Percentiles rank a stretch among this genome's conserved stretches.
These are phyloP conservation scores for Sphaerulina vaccinii DNA, from an alignment of 2,329 filamentous ascomycete species.

Conservation along the genomic window DNA sequence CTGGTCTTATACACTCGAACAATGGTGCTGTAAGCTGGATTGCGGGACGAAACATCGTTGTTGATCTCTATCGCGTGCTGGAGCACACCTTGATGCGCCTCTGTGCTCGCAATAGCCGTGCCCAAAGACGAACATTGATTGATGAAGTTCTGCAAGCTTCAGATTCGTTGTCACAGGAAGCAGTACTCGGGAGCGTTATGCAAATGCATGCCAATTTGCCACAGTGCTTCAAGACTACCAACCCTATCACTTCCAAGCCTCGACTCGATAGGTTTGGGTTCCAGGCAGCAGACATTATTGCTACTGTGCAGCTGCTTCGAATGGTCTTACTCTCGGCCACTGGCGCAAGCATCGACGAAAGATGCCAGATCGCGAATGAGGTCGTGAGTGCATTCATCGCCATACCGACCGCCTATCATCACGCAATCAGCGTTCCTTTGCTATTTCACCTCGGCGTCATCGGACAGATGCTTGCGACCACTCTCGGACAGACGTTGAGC, in stretches of 20 bases:
- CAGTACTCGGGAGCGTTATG: conserved; percentile 14
- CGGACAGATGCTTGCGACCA: conserved; percentile 46
- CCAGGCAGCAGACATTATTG: conserved; percentile 48
- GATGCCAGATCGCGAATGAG: conserved; percentile 46
- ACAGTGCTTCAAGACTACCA: conserved; percentile 22
- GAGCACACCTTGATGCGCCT: conserved; percentile 43
- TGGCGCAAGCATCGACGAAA: conserved; percentile 42
- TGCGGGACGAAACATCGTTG: conserved; percentile 58
- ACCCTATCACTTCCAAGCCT: conserved; percentile 35
- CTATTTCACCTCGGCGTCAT: conserved; percentile 50
- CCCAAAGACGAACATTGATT: conserved; percentile 11
- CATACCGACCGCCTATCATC: conserved; percentile 45
- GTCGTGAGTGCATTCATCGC: conserved; percentile 44
- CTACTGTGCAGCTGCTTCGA: conserved; percentile 45
- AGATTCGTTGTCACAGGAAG: conserved; percentile 12
- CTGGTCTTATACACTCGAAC: conserved; percentile 6
- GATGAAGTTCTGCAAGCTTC: conserved; percentile 8
- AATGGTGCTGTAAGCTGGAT: conserved; percentile 44
- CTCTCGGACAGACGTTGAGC: conserved; percentile 44
- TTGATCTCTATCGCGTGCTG: conserved; percentile 54
- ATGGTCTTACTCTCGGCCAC: conserved; percentile 47
- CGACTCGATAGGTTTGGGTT: conserved; percentile 38
- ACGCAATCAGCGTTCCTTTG: conserved; percentile 48
- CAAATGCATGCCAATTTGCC: conserved; percentile 24
- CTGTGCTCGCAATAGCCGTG: conserved; percentile 8